These are phyloP conservation scores for Fallopia convolvulus DNA, from an alignment of 148 eudicot species.

Conservation along the genomic window DNA sequence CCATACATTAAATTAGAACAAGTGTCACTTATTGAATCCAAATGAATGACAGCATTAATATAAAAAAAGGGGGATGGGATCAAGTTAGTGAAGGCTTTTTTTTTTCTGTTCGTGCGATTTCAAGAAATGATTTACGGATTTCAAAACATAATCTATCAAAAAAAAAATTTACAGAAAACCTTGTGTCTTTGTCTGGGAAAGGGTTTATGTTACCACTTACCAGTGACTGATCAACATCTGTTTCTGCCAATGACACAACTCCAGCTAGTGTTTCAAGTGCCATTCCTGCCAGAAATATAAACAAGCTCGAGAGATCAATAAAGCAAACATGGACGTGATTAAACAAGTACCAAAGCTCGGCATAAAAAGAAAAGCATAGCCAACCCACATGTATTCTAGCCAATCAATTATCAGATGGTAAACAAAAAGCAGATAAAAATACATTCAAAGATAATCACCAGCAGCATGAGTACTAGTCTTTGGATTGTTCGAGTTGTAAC, in stretches of 20 bases:
- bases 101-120: not conserved
- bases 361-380: slow-evolving; percentile 3
- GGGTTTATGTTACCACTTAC: slow-evolving; percentile 25
- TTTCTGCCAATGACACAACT: slow-evolving; percentile 62
- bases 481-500: slow-evolving; percentile 67
- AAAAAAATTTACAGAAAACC: not conserved
- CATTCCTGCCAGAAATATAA: slow-evolving; percentile 44
- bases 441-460: slow-evolving; percentile 35
- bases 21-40: not conserved
- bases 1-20: not conserved
- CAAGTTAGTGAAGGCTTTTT: not conserved
- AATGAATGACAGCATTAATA: not conserved
- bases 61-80: not conserved
- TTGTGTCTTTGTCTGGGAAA: not conserved
- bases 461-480: slow-evolving; percentile 91
- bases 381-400: not conserved
- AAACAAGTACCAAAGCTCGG: not conserved
- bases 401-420: not conserved
- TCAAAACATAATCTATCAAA: not conserved
- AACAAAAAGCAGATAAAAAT: not conserved
- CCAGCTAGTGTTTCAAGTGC: slow-evolving; percentile 89
- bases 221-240: slow-evolving; percentile 67
- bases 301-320: slow-evolving; percentile 2
- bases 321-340: not conserved
- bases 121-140: not conserved